Conservation (phyloP, 2,329 filamentous ascomycete species). For the Pseudohalonectria lignicola region DNA sequence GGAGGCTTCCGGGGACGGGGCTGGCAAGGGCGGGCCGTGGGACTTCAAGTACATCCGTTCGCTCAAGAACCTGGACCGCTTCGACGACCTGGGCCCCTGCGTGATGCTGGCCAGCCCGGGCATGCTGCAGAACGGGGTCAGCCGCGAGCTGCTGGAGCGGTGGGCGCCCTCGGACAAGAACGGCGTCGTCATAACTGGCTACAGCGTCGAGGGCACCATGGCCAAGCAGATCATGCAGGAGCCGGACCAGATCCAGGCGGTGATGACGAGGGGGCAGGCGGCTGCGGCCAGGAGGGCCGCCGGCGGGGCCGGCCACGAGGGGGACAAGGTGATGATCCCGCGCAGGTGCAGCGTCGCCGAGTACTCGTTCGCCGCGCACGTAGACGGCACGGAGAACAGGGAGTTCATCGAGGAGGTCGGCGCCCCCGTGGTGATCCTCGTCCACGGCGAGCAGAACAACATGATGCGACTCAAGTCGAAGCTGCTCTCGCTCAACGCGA, state of each 20-base stretch:
- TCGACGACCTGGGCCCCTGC: slow-evolving; percentile 90
- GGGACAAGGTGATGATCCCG: slow-evolving; percentile 86
- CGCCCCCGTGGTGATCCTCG: slow-evolving; percentile 92
- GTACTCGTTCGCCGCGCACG: slow-evolving; percentile 91
- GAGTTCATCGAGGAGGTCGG: slow-evolving; percentile 94
- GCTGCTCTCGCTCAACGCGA: slow-evolving; percentile 79
- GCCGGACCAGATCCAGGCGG: slow-evolving; percentile 85
- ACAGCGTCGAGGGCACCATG: slow-evolving; percentile 98
- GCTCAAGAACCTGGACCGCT: slow-evolving; percentile 84
- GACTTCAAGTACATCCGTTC: slow-evolving; percentile 93
- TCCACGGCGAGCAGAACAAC: slow-evolving; percentile 94
- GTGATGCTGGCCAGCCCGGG: slow-evolving; percentile 96
- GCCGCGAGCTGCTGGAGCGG: slow-evolving; percentile 80
- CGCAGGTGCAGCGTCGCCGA: slow-evolving; percentile 88
- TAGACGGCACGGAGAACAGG: slow-evolving; percentile 89
- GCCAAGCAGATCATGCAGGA: slow-evolving; percentile 91
- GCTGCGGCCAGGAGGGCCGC: slow-evolving; percentile 48
- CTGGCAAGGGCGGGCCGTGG: slow-evolving; percentile 77
- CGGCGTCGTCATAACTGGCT: slow-evolving; percentile 96
- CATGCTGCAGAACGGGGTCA: slow-evolving; percentile 97
- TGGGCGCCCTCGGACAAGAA: slow-evolving; percentile 97
- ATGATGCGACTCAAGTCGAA: slow-evolving; percentile 97
- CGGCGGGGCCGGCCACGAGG: slow-evolving; percentile 53
- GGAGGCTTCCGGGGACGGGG: slow-evolving; percentile 61
- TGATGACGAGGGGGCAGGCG: slow-evolving; percentile 68